A percentile compares a stretch with the other conserved stretches of the same genome.
phyloP scores from a whole-genome alignment of 306 rosid genomes.

The Vigna unguiculata region DNA sequence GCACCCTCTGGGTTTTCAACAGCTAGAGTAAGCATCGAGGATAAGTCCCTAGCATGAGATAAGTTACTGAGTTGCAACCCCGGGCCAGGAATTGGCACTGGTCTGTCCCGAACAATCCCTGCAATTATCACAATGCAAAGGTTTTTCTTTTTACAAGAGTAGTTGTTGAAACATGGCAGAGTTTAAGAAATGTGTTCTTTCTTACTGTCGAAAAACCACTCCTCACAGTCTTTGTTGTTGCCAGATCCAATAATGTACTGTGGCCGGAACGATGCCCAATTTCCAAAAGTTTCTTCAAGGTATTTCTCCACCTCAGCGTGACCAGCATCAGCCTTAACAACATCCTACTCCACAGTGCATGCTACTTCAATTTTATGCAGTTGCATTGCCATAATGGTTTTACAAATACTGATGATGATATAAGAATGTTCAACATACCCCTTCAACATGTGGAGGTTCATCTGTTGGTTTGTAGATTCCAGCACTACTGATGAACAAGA shows the following conservation, averaged over 20 bases:
- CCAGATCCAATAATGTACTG: conserved; percentile 97
- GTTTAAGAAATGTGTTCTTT: conserved; percentile 37
- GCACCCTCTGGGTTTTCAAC: conserved; percentile 90
- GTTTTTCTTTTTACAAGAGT: background rate
- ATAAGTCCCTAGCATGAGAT: conserved; percentile 84
- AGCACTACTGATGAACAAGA: conserved; percentile 91
- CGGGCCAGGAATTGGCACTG: conserved; percentile 90
- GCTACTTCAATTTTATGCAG: background rate
- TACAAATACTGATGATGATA: background rate
- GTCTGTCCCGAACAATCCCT: conserved; percentile 93
- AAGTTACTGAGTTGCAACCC: conserved; percentile 90
- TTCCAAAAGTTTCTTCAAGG: conserved; percentile 66
- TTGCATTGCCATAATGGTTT: conserved; percentile 19
- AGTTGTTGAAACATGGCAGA: conserved; percentile 11
- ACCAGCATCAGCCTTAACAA: conserved; percentile 83
- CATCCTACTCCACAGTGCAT: conserved; percentile 60
- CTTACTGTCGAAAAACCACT: conserved; percentile 97
- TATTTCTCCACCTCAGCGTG: conserved; percentile 93
- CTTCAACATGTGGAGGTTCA: conserved; percentile 97
- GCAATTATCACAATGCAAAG: conserved; percentile 12
- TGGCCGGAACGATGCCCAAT: conserved; percentile 86
- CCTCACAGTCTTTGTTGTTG: conserved; percentile 96
- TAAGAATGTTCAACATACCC: conserved; percentile 59
- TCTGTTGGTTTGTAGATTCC: conserved; percentile 91
- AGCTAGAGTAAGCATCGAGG: conserved; percentile 83